Evolutionary conservation across 352 stramenopile species (phyloP).

Genomic region (Phytophthora cryptogea): DNA sequence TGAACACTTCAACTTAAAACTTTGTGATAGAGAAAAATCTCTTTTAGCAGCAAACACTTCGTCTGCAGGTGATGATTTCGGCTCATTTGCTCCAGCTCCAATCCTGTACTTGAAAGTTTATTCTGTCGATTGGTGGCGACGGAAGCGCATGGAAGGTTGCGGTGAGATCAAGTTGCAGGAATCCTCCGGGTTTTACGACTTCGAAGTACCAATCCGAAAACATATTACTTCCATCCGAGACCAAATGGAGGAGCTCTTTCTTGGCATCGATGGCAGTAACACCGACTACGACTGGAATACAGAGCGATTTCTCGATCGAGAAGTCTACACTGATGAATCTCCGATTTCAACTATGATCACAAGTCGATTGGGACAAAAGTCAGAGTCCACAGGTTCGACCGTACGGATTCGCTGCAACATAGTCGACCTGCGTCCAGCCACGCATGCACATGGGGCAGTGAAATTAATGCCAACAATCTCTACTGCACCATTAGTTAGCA

Average conservation of each 20-base stretch:
- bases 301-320: conserved; percentile 4
- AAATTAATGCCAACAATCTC: background rate
- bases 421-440: conserved; percentile 21
- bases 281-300: background rate
- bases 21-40: conserved; percentile 11
- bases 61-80: background rate
- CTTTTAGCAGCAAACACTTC: background rate
- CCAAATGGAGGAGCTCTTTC: conserved; percentile 68
- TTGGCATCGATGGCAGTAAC: conserved; percentile 43
- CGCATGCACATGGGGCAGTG: background rate
- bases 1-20: conserved; percentile 30
- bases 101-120: conserved; percentile 42
- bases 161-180: conserved; percentile 41
- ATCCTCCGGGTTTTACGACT: conserved; percentile 37
- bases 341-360: conserved; percentile 29
- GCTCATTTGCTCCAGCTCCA: conserved; percentile 9
- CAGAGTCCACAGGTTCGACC: conserved; percentile 35
- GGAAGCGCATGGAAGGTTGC: conserved; percentile 42
- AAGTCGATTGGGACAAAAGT: conserved; percentile 43
- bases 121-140: conserved; percentile 52
- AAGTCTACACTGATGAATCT: conserved; percentile 16
- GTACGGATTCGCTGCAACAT: conserved; percentile 55
- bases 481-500: conserved; percentile 3
- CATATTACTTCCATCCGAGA: conserved; percentile 38
- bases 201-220: conserved; percentile 43